Evolutionary conservation across 768 basidiomycete species (phyloP), one percentile per base, ranked within the genome.

Genomic region (Leucocoprinus sp.): DNA sequence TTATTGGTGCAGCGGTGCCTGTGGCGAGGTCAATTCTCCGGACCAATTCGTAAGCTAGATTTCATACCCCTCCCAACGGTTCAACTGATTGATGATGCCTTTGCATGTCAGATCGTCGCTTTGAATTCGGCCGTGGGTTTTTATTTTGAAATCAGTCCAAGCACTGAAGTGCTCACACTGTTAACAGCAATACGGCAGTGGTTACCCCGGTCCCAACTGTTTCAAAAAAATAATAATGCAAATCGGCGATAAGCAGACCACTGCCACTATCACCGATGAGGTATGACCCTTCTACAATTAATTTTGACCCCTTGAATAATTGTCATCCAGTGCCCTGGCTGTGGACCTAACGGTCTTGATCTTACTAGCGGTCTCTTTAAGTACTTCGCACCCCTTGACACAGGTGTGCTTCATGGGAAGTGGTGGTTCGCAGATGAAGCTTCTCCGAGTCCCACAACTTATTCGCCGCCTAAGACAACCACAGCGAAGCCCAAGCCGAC

Each of bases 161-260:
- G 12, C 26, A 34, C 17, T 26, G 9, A 3, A 26, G 7, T 22
- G 15, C 43, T 42, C 19, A 47, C 31, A 43, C 22, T 23, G 22
- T 24, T 28, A 19, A 27, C 23, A 50, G 44, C 45, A 49, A 51
- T 85, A 63, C 53, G 82, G 82, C 12, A 49, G 48, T 28, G 72
- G 74, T 5, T 84, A 77, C 59, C 83, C 85, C 4, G 78, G 82
- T 1, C 76, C 78, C 15, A 43, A 78, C 34, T 91, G 89, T 61
- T 72, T 71, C 56, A 64, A 73, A 56, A 55, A 52, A 15, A 81
- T 91, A 51, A 73, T 71, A 7, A 80, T 91, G 63, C 64, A 66
- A 5, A 78, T 69, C 55, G 66, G 68, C 34, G 84, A 84, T 49
- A 80, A 78, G 57, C 73, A 74, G 2, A 64, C 78, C 8, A 49